Base-by-base conservation (phyloP, 1,284 basidiomycete species). In the Rhodotorula glutinis region DNA sequence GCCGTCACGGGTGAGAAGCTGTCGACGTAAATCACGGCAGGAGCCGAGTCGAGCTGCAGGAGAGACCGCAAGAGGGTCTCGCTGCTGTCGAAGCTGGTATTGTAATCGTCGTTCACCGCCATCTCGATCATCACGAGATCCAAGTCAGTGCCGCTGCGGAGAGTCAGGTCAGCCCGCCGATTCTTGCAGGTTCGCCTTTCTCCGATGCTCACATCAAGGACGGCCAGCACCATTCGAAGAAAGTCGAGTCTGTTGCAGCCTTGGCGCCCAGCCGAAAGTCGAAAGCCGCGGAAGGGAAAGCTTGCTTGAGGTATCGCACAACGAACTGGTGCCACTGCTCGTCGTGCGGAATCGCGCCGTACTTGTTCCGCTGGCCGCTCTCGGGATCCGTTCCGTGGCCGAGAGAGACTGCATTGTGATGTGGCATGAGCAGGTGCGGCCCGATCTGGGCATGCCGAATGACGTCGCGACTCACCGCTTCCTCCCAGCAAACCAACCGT, bases 31-130 rank as follows among this genome's bases (percentile, higher is more conserved):
- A 66, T 29, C n/a, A 62, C 55, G 1, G 59, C 64, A 3, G 64
- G 64, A 25, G 44, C n/a, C 17, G 19, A 40, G 16, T 51, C 55
- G 41, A 65, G 57, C 9, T 47, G 41, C 7, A 61, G 49, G 8
- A 66, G 38, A 7, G 59, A 60, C 8, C 63, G 53, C 17, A 66
- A 33, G 21, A 62, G 59, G 33, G 52, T 54, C 40, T 61, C 59
- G 29, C 46, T 23, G 25, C 29, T 25, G 33, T 30, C 46, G 30
- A 65, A 33, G 23, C 55, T 30, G 1, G 44, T 54, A 3, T 16
- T 3, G 44, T 40, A 55, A 11, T 60, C 63, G 59, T 66, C 64
- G 54, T 66, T 66, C n/a, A 87, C 85, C 0, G 93, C 92, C 40
- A 66, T 41, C 54, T 66, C 64, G 49, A 66, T 27, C 19, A 62